Base-by-base conservation (phyloP, 163 green algal genomes). In the Coccomyxa subellipsoidea region DNA sequence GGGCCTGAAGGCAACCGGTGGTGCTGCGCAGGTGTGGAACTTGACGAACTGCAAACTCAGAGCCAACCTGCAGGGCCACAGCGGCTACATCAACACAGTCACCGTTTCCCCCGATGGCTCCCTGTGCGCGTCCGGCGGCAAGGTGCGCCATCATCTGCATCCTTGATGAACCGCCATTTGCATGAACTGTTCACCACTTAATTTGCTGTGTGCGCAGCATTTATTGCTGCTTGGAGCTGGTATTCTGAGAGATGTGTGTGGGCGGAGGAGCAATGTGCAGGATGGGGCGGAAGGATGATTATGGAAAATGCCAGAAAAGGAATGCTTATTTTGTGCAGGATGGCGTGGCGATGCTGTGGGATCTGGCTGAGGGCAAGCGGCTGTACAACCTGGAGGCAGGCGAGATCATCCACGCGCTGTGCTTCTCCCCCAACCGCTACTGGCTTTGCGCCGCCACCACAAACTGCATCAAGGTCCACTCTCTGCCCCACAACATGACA, bases 351-450 rank as follows among this genome's bases (percentile, higher is more conserved):
- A 99, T 99, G 94, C 94, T 99, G 86, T 99, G 97, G 97, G 97
- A 99, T 86, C 92, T 99, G 79, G 91, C 93, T 38, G 97, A 99
- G 92, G 97, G 96, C 90, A 99, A 99, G 95, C 90, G 96, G 81
- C 92, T 99, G 81, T 96, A 96, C 90, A 94, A 85, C 81, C 92
- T 99, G 85, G 97, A 99, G 79, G 96, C 97, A 59, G 92, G 91
- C 59, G 94, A 99, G 86, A 96, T 98, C 92, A 99, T 99, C 93
- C 92, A 99, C 90, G 88, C 93, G 54, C 93, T 99, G n/a, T 95
- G 91, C 91, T 99, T 99, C 95, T 98, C 93, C 18, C 97, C 97
- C 87, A 99, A 99, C 94, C 92, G 96, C 89, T 99, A 99, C 94
- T 99, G 96, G 96, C 93, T 99, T 88, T 98, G 95, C 88, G 96